These are phyloP conservation scores for Rhytidiadelphus loreus DNA, from an alignment of 225 moss, liverwort and hornwort species.

Conservation along the genomic window DNA sequence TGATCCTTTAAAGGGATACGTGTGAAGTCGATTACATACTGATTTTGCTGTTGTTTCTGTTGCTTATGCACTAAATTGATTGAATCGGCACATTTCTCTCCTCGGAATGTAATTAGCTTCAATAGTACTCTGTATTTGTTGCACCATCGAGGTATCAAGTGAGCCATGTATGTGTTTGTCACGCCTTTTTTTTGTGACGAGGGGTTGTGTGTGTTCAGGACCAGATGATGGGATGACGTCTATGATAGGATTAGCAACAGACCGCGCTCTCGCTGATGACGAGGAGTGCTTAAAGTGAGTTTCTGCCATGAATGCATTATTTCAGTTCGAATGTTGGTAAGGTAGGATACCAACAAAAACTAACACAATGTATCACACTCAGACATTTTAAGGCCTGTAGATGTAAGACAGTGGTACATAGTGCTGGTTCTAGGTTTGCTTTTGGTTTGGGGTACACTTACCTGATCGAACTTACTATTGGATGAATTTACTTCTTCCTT, in stretches of 20 bases:
- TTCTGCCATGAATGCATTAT: not conserved
- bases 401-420: not conserved
- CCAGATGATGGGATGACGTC: slow-evolving; percentile 54
- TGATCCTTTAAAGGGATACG: not conserved
- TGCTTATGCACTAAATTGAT: not conserved
- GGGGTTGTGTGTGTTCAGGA: slow-evolving; percentile 4
- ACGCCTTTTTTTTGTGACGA: not conserved
- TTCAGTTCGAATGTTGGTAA: not conserved
- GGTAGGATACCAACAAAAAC: not conserved
- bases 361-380: not conserved
- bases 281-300: slow-evolving; percentile 77
- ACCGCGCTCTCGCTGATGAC: slow-evolving; percentile 77
- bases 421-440: not conserved
- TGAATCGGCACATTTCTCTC: not conserved
- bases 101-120: not conserved
- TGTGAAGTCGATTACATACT: not conserved
- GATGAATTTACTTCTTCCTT: not conserved
- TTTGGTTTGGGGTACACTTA: not conserved
- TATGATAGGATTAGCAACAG: slow-evolving; percentile 87
- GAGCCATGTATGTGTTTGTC: not conserved
- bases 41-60: not conserved
- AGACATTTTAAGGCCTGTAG: not conserved
- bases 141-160: not conserved
- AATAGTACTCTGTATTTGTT: not conserved
- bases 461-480: not conserved